Evolutionary conservation across 768 basidiomycete species (phyloP), one percentile per base, ranked within the genome.

Genomic region (Termitomyces sp.): DNA sequence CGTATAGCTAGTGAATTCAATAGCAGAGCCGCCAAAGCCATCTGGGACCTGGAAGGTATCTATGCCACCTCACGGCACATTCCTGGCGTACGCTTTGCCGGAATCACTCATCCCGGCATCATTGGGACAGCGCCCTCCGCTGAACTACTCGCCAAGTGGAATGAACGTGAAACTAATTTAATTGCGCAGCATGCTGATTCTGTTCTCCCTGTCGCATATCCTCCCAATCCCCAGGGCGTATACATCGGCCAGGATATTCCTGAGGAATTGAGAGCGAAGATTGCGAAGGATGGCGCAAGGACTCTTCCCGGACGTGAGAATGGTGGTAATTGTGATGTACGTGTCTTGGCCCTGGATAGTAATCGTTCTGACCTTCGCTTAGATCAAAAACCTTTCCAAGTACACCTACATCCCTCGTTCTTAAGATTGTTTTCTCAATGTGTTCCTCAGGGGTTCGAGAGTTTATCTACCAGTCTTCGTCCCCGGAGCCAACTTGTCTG

Each of bases 401-500:
- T 83, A 63, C 14, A 56, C 52, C n/a, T 34, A 40, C 22, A 6
- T 3, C 7, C 13, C 4, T 2, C 9, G 43, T 22, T 22, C 40
- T 18, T 18, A 14, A 2, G 5, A 10, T 49, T 44, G 10, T 22
- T 12, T 9, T 26, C 26, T 44, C 20, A 30, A 32, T 49, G n/a
- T 37, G 2, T 30, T 8, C 20, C 47, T 18, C 51, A 83, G 83
- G 65, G 87, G 87, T 3, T 89, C 87, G 26, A 79, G 85, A 1
- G 87, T 84, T 69, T 89, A 89, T 66, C 84, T 90, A 74, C 89
- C 89, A 2, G 89, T 92, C 2, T 92, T 87, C 63, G 73, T 92
- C 33, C 77, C 83, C 45, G 89, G 88, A 5, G 89, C 89, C 1
- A 88, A 89, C 59, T 74, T 92, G 2, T 89, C 89, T 0, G 85